Percentiles rank a stretch among this genome's conserved stretches.
Evolutionary conservation across 345 rosid species (phyloP).

Genomic region (Eucalyptus marginata): DNA sequence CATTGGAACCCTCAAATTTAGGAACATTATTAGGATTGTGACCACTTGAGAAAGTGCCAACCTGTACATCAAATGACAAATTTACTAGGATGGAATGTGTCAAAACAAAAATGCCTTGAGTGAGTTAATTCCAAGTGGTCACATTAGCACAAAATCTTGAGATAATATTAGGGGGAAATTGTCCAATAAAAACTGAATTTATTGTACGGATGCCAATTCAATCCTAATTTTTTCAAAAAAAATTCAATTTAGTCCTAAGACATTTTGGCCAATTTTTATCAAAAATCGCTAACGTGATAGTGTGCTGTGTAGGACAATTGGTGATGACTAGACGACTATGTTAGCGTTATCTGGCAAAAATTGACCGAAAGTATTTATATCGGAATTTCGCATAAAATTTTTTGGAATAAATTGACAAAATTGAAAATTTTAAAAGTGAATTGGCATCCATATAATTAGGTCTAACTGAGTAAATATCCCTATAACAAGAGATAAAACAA

Average conservation of each 20-base stretch:
- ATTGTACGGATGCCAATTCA: background rate
- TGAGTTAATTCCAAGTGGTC: background rate
- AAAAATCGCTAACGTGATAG: rapidly evolving
- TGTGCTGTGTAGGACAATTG: background rate
- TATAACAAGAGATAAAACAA: background rate
- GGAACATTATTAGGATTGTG: background rate
- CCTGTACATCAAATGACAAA: background rate
- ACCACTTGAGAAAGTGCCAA: background rate
- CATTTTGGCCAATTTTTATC: background rate
- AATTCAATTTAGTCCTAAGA: background rate
- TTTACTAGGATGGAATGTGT: background rate
- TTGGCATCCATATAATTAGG: background rate
- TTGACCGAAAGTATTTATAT: rapidly evolving
- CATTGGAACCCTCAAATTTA: background rate
- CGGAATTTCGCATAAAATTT: rapidly evolving
- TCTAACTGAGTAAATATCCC: no score
- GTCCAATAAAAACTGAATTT: background rate
- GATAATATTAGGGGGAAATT: background rate
- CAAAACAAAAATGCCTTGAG: background rate
- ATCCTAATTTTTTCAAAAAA: background rate
- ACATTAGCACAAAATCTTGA: background rate
- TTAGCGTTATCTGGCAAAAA: rapidly evolving
- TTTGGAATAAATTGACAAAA: background rate
- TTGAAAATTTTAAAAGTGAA: background rate
- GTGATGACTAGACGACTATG: rapidly evolving